Conservation (phyloP, 192 early-diverging fungal genomes). For the Coemansia sp. region DNA sequence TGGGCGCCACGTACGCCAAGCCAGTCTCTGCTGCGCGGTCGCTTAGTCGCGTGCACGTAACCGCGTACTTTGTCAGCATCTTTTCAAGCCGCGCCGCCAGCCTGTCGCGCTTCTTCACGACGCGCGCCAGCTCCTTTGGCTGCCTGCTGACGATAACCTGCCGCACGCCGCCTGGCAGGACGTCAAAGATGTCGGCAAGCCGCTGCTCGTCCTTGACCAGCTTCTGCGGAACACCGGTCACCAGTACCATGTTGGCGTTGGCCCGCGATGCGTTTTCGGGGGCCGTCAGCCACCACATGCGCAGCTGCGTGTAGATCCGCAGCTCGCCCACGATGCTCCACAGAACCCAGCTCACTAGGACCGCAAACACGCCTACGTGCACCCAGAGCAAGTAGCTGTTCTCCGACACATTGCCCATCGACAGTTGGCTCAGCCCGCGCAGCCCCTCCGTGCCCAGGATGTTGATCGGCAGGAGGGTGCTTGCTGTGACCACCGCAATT, state of each 20-base stretch:
- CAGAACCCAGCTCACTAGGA: constrained; percentile 34
- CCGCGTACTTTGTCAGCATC: constrained; percentile 55
- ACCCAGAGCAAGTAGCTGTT: constrained; percentile 64
- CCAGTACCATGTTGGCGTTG: constrained; percentile 69
- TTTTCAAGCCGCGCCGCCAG: constrained; percentile 56
- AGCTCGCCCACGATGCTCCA: constrained; percentile 64
- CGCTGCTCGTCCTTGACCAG: constrained; percentile 54
- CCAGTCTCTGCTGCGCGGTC: background rate
- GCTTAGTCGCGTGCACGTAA: constrained; percentile 47
- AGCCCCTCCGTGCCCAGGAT: constrained; percentile 40
- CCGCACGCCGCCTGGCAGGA: constrained; percentile 73
- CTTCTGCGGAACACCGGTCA: constrained; percentile 66
- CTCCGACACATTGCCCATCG: constrained; percentile 69
- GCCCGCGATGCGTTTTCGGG: constrained; percentile 54
- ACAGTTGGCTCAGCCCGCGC: constrained; percentile 59
- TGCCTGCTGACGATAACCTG: constrained; percentile 69
- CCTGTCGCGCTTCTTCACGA: constrained; percentile 58
- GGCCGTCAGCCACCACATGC: constrained; percentile 64
- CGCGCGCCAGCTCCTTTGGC: constrained; percentile 55
- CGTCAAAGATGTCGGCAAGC: constrained; percentile 53
- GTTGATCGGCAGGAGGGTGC: constrained; percentile 75
- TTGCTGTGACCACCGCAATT: background rate
- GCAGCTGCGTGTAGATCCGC: constrained; percentile 60
- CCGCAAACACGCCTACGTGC: constrained; percentile 59
- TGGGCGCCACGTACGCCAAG: constrained; percentile 21